Base-by-base conservation (phyloP, 2,329 filamentous ascomycete species). In the Xylariaceae sp. region DNA sequence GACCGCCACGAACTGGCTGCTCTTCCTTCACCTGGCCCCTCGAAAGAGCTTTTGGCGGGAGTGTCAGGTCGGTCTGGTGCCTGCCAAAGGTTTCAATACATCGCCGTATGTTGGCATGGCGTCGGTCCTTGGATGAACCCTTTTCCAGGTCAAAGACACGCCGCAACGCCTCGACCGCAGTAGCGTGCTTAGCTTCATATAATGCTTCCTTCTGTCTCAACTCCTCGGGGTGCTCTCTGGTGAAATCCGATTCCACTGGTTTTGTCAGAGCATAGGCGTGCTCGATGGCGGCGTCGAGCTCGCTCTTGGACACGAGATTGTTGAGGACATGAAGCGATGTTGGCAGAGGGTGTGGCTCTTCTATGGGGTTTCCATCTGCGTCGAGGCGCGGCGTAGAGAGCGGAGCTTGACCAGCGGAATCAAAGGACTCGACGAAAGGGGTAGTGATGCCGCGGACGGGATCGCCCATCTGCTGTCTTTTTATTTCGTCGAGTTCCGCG, bases 61-160 rank as follows among this genome's bases (percentile, higher is more conserved):
- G 79, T 3, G 73, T 69, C 8, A 71, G 65, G 71, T 99, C 94
- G 1, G 94, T 99, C 63, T 87, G 84, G 77, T 99, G 94, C 47
- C 94, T 85, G 47, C 94, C 94, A 66, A 99, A 96, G 2, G 84
- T 86, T 56, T 92, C 82, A 61, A 99, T 81, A 70, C 92, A 95
- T 57, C 90, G 85, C 62, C 85, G 80, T 63, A 92, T 86, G 68
- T 96, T 96, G 67, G 88, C 84, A 62, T 91, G 86, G 63, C 86
- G 84, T 49, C 84, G 82, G 66, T 96, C 89, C 71, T 87, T 87
- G 61, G 82, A 85, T 70, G 83, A 92, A 63, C 84, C 86, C 65
- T 95, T 91, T 39, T 80, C 79, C 51, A 99, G 75, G 41, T 83
- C 80, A 1, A 89, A 81, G 69, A 99, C 96, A 51, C 92, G 86